These are phyloP conservation scores for Ambrosia trifida DNA, from an alignment of 129 eudicot genomes.

Conservation along the genomic window DNA sequence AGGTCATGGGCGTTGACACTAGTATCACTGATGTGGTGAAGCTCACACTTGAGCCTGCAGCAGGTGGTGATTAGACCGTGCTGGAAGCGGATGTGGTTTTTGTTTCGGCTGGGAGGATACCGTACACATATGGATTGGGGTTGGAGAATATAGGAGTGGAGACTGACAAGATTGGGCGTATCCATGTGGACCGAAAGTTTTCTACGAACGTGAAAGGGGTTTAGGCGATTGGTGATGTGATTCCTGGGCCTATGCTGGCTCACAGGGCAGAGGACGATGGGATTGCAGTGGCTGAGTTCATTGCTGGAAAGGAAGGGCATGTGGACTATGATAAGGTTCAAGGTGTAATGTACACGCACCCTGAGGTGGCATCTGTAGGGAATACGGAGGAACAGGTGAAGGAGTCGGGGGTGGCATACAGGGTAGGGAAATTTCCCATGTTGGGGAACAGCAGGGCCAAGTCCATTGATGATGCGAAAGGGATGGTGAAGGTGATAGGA, in stretches of 20 bases:
- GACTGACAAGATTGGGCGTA: slow-evolving; percentile 69
- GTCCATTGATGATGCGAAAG: slow-evolving; percentile 85
- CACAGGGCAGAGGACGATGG: slow-evolving; percentile 95
- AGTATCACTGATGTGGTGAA: slow-evolving; percentile 46
- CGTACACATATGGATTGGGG: slow-evolving; percentile 68
- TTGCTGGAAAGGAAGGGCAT: slow-evolving; percentile 85
- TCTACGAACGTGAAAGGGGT: slow-evolving; percentile 72
- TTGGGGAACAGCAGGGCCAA: slow-evolving; percentile 88
- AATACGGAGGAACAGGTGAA: slow-evolving; percentile 94
- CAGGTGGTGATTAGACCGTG: slow-evolving; percentile 69
- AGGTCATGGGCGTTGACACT: slow-evolving; percentile 71
- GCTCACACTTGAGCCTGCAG: slow-evolving; percentile 72
- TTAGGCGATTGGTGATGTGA: slow-evolving; percentile 80
- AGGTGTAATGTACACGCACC: slow-evolving; percentile 81
- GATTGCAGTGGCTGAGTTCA: slow-evolving; percentile 76
- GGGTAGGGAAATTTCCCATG: slow-evolving; percentile 80
- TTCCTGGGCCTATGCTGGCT: slow-evolving; percentile 91
- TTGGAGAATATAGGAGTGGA: slow-evolving; percentile 77
- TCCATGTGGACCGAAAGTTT: slow-evolving; percentile 58
- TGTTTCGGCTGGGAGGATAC: slow-evolving; percentile 80
- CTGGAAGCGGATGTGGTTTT: slow-evolving; percentile 88
- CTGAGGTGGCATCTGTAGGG: slow-evolving; percentile 89
- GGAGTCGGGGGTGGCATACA: slow-evolving; percentile 57
- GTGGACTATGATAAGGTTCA: slow-evolving; percentile 91
- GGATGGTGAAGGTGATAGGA: slow-evolving; percentile 74